phyloP scores from a whole-genome alignment of 2,329 filamentous ascomycete genomes.

The Cercospora sojina region DNA sequence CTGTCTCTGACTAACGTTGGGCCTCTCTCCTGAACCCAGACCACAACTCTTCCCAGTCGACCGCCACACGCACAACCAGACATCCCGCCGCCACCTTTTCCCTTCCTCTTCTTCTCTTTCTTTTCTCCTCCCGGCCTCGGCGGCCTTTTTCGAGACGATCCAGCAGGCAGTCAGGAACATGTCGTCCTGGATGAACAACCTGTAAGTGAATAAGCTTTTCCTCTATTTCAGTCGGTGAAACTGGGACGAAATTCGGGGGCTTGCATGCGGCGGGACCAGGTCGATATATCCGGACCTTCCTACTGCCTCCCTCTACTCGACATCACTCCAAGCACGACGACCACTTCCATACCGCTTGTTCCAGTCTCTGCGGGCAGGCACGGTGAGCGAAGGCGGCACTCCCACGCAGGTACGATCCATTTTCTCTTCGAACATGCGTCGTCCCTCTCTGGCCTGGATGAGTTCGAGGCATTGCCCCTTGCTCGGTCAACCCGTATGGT shows the following conservation, averaged over 20 bases:
- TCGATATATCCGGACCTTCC: slow-evolving; percentile 19
- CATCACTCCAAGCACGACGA: not conserved
- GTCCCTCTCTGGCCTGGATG: not conserved
- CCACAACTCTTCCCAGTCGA: not conserved
- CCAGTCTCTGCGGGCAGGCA: not conserved
- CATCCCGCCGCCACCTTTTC: not conserved
- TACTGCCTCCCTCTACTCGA: slow-evolving; percentile 2
- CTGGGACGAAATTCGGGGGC: slow-evolving; percentile 25
- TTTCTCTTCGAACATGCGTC: not conserved
- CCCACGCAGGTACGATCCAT: not conserved
- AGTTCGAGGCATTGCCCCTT: not conserved
- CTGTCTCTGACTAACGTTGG: not conserved
- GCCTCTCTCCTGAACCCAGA: slow-evolving; percentile 6
- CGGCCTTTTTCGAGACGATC: not conserved
- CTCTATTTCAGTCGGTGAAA: slow-evolving; percentile 24
- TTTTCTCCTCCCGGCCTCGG: not conserved
- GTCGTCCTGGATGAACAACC: slow-evolving; percentile 42
- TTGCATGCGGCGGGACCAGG: slow-evolving; percentile 24
- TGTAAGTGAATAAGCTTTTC: slow-evolving; percentile 36
- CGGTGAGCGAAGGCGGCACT: not conserved
- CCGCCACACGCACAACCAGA: not conserved
- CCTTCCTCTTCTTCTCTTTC: not conserved
- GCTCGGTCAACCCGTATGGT: not conserved
- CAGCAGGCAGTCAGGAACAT: slow-evolving; percentile 25
- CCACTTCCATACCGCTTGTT: not conserved